Evolutionary conservation across 1,284 basidiomycete species (phyloP).

Genomic region (Coniferiporia weirii): DNA sequence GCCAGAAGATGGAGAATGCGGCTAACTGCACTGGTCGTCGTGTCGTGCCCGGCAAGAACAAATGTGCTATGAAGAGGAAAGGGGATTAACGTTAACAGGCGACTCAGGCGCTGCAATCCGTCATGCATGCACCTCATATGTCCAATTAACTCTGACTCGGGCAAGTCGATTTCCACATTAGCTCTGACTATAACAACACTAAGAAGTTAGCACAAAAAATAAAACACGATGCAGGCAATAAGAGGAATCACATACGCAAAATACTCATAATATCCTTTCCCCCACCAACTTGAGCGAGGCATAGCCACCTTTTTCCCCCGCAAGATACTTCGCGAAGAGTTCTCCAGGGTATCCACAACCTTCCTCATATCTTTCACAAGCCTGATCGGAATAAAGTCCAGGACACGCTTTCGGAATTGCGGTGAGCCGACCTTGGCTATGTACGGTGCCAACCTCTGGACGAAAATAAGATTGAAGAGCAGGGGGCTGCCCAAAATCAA

Average conservation of each 20-base stretch:
- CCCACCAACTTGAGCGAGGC: constrained; percentile 23
- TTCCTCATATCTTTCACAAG: constrained; percentile 24
- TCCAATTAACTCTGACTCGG: constrained; percentile 28
- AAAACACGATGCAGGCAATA: background rate
- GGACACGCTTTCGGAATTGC: constrained; percentile 4
- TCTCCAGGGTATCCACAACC: constrained; percentile 10
- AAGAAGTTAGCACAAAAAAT: background rate
- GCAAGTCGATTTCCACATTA: constrained; percentile 25
- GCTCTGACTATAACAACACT: constrained; percentile 14
- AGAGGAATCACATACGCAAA: constrained; percentile 23
- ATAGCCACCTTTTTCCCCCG: constrained; percentile 23
- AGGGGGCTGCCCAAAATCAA: background rate
- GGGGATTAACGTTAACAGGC: no score
- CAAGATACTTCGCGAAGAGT: constrained; percentile 6
- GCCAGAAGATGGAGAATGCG: constrained; percentile 27
- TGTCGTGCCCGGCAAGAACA: constrained; percentile 29
- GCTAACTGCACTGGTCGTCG: constrained; percentile 26
- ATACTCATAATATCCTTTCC: constrained; percentile 31
- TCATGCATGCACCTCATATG: constrained; percentile 22
- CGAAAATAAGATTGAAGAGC: constrained; percentile 3
- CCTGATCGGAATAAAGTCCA: constrained; percentile 26
- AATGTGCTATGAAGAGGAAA: constrained; percentile 22
- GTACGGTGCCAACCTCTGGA: constrained; percentile 9
- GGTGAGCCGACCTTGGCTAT: constrained; percentile 10
- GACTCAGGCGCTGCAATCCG: constrained; percentile 33